Percentiles rank a stretch among this genome's conserved stretches.
Conservation (phyloP, 768 basidiomycete species). For the Trametes cingulata region DNA sequence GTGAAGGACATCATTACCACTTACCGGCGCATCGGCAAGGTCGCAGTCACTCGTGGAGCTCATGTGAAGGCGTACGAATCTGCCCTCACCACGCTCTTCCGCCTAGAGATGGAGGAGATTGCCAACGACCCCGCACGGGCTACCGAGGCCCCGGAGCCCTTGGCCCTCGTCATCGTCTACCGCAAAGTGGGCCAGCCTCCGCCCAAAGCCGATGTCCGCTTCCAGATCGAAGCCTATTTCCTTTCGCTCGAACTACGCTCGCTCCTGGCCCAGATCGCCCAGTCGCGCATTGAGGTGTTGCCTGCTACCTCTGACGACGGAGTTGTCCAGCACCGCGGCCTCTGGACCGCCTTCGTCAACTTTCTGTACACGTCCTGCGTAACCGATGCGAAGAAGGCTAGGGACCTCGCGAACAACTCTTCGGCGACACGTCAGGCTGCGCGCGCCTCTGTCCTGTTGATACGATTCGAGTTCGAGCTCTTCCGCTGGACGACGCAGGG, state of each 20-base stretch:
- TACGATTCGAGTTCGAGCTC: conserved; percentile 31
- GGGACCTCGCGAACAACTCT: conserved; percentile 25
- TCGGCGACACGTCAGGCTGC: conserved; percentile 33
- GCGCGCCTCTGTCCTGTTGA: conserved; percentile 19
- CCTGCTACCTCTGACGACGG: background rate
- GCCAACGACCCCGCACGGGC: conserved; percentile 22
- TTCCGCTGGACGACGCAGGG: conserved; percentile 28
- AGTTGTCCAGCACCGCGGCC: conserved; percentile 9
- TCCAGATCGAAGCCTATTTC: conserved; percentile 37
- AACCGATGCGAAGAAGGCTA: conserved; percentile 29
- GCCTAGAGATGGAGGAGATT: conserved; percentile 30
- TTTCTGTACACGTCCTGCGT: conserved; percentile 32
- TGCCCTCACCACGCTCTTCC: conserved; percentile 35
- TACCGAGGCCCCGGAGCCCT: conserved; percentile 28
- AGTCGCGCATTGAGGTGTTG: conserved; percentile 25
- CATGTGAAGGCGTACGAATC: conserved; percentile 37
- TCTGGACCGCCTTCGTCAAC: conserved; percentile 26
- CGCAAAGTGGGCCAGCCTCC: conserved; percentile 35
- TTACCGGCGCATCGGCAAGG: conserved; percentile 29
- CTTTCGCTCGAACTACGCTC: conserved; percentile 38
- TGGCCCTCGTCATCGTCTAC: conserved; percentile 32
- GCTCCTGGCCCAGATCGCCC: conserved; percentile 34
- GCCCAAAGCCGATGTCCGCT: conserved; percentile 37
- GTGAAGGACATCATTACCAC: conserved; percentile 23
- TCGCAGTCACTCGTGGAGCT: conserved; percentile 31